Conservation (phyloP, 805 yeast genomes). For the Candida peoriensis region DNA sequence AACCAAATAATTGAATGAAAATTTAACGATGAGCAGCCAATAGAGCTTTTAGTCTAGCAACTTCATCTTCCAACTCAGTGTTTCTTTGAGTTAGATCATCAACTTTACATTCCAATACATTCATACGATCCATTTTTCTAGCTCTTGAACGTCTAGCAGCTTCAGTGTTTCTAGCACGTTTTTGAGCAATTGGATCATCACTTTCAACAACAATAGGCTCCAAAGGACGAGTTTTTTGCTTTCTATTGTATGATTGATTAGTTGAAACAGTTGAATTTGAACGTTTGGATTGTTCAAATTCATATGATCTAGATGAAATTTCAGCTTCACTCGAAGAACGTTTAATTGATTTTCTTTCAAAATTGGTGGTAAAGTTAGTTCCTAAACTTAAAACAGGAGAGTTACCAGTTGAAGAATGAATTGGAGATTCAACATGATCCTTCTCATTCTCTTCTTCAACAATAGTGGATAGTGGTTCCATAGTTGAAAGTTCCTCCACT, state of each 20-base stretch:
- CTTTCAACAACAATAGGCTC: slow-evolving; percentile 58
- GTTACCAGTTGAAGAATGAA: slow-evolving; percentile 3
- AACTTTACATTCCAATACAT: slow-evolving; percentile 74
- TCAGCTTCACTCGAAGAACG: slow-evolving; percentile 22
- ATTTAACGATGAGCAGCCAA: slow-evolving; percentile 27
- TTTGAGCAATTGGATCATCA: slow-evolving; percentile 65
- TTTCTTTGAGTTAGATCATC: slow-evolving; percentile 59
- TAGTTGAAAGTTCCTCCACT: slow-evolving; percentile 16
- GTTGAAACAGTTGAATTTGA: slow-evolving; percentile 11
- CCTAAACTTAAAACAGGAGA: slow-evolving; percentile 3
- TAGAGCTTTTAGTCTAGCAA: slow-evolving; percentile 50
- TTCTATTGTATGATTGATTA: slow-evolving; percentile 77
- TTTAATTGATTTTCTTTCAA: slow-evolving; percentile 5
- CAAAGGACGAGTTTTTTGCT: slow-evolving; percentile 68
- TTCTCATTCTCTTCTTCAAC: not conserved
- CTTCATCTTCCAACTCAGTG: slow-evolving; percentile 55
- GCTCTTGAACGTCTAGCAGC: slow-evolving; percentile 97
- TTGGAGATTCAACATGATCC: slow-evolving; percentile 7
- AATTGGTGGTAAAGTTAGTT: slow-evolving; percentile 5
- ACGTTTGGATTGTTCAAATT: not conserved
- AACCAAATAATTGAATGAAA: no score
- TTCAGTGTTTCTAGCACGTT: slow-evolving; percentile 93
- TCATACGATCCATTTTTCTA: slow-evolving; percentile 84
- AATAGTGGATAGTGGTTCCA: slow-evolving; percentile 1
- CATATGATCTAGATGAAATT: not conserved